Evolutionary conservation across 768 basidiomycete species (phyloP), one percentile per base, ranked within the genome.

Genomic region (Pleurotus eryngii): DNA sequence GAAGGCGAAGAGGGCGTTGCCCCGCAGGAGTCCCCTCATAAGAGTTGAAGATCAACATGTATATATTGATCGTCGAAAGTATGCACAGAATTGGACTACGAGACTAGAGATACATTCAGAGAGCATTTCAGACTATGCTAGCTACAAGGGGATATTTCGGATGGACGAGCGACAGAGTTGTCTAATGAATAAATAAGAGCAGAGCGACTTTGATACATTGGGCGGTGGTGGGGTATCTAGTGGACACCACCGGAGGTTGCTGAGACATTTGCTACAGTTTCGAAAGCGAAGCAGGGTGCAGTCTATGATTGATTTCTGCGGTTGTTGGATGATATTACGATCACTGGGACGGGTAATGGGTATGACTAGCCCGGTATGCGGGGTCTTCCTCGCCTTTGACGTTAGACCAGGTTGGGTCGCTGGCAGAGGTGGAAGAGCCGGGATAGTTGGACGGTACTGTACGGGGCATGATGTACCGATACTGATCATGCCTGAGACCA

Each of bases 391-490:
- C 70, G 42, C 64, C 64, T 63, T 73, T 72, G 26, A 68, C 61
- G 22, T 49, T 60, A 47, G 64, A 40, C 65, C 67, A 68, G n/a
- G 40, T 24, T 35, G 49, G 18, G 12, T 56, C 57, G 15, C n/a
- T 24, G 30, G 55, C 40, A 20, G 48, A 40, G 3, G 49, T 26
- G n/a, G 56, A 30, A 26, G 46, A 40, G 50, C 37, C 55, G 6
- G 55, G 57, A 35, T 57, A 55, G 50, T 57, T 58, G 46, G 55
- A 40, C 18, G 54, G 46, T 12, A 59, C 61, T 5, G 51, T 59
- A 45, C 63, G 63, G n/a, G 70, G 63, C 62, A 72, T 63, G 55
- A 72, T 70, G 55, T 72, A 74, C 15, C 68, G 72, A 59, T 74
- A 74, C 42, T 66, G 67, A 35, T 70, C 70, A 43, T 72, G 73